phyloP scores from a whole-genome alignment of 768 basidiomycete species.

The Lactarius quietus region DNA sequence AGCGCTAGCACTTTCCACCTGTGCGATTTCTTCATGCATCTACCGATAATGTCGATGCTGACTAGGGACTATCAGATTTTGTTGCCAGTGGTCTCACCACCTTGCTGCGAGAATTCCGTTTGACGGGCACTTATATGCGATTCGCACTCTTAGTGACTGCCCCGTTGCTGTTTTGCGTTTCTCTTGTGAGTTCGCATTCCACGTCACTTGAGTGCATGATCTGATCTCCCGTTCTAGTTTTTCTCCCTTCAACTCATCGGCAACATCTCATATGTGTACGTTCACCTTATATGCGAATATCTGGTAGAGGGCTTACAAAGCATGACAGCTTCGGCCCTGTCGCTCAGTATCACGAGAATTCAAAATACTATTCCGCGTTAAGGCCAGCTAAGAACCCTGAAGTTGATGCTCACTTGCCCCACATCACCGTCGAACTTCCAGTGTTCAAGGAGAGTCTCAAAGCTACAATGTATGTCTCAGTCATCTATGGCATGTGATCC shows the following conservation, averaged over 20 bases:
- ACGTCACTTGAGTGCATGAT: conserved; percentile 1
- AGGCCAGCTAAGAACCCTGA: conserved; percentile 58
- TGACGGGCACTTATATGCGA: conserved; percentile 60
- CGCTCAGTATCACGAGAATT: conserved; percentile 82
- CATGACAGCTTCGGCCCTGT: conserved; percentile 67
- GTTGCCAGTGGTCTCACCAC: conserved; percentile 56
- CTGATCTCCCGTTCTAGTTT: conserved; percentile 44
- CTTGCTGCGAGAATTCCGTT: conserved; percentile 60
- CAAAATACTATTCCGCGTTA: conserved; percentile 73
- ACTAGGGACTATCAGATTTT: conserved; percentile 47
- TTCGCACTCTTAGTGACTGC: conserved; percentile 62
- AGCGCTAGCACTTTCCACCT: conserved; percentile 58
- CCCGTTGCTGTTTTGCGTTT: conserved; percentile 74
- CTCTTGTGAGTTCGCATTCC: conserved; percentile 47
- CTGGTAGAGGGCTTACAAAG: background rate
- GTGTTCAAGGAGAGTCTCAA: conserved; percentile 86
- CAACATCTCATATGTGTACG: conserved; percentile 64
- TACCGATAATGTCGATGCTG: background rate
- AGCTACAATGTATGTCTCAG: conserved; percentile 66
- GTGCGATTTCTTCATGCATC: conserved; percentile 40
- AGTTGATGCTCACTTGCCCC: conserved; percentile 62
- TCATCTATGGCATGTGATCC: background rate
- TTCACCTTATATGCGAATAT: conserved; percentile 1
- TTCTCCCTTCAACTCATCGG: conserved; percentile 66
- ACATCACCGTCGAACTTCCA: conserved; percentile 78